Conservation (phyloP, 345 rosid species). For the Populus euphratica region DNA sequence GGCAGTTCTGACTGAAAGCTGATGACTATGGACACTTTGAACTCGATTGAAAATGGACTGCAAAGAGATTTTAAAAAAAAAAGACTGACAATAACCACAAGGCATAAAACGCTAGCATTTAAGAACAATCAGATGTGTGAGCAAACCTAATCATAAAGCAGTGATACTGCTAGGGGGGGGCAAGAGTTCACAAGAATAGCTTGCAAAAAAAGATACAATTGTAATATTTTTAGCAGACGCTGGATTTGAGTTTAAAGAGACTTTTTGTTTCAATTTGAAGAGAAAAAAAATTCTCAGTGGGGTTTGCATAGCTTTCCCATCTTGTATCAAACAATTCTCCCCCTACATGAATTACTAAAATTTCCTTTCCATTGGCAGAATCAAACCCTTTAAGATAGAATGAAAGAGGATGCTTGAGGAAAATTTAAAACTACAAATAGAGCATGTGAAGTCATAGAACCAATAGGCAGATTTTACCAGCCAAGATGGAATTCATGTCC, state of each 20-base stretch:
- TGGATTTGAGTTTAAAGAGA: too few species aligned
- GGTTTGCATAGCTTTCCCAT: too few species aligned
- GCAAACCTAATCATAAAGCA: neutral
- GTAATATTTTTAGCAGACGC: too few species aligned
- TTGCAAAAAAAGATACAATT: too few species aligned
- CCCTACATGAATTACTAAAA: too few species aligned
- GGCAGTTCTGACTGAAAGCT: slow-evolving; percentile 62
- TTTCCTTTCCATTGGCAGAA: neutral
- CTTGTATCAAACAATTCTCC: too few species aligned
- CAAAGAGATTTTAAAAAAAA: slow-evolving; percentile 8
- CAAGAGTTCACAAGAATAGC: neutral
- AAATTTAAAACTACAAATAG: neutral
- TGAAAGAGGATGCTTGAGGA: neutral
- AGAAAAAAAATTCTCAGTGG: too few species aligned
- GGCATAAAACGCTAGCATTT: neutral
- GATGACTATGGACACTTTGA: slow-evolving; percentile 67
- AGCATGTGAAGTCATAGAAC: too few species aligned
- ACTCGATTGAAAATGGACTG: slow-evolving; percentile 88
- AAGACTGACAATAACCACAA: neutral
- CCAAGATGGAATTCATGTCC: too few species aligned
- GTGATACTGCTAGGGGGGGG: neutral
- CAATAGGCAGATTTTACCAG: too few species aligned
- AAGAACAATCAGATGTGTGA: neutral
- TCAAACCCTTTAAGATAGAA: neutral
- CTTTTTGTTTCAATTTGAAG: too few species aligned